Base-by-base conservation (phyloP, 2,329 filamentous ascomycete genomes). In the Septoria linicola region DNA sequence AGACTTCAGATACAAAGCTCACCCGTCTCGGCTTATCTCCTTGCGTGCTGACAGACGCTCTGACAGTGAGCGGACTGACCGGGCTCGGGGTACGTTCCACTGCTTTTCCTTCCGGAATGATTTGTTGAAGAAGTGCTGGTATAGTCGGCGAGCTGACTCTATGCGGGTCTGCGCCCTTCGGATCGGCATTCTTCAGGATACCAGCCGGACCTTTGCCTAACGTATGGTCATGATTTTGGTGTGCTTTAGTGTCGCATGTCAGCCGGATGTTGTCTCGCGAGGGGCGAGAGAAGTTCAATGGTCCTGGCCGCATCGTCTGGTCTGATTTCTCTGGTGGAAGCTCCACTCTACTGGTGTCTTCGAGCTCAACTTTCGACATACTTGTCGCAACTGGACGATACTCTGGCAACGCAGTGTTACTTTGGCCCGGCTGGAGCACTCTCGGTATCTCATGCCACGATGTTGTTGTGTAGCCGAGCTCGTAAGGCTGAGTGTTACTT, bases 381-480 rank as follows among this genome's bases (percentile, higher is more conserved):
- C 20, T 14, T 8, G 36, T 7, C 2, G 16, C 10, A 5, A 40
- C 8, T 17, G 36, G 8, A 7, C 17, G 30, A 8, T 34, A 48
- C 17, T 14, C 36, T 32, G 44, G 36, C 16, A 48, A 25, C 19
- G 36, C 36, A 10, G 44, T 48, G 25, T 41, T 48, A 35, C 21
- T 31, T 27, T 48, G 44, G 32, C 44, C 44, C 3, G 44, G 44
- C 36, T 40, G 35, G 1, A 48, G 44, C 13, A 35, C 27, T 21
- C 23, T 23, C 11, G 44, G 44, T 8, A 48, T 17, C 32, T 48
- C 44, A 19, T 36, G 36, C 17, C 36, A 32, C 21, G 35, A n/a
- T 34, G 35, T 48, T 31, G 35, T 48, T 21, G 44, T 41, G 17
- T 48, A 48, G n/a, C 44, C 44, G 16, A 48, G 36, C 16, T 48